phyloP scores from a whole-genome alignment of 441 rosid genomes.

The Populus hybrid region DNA sequence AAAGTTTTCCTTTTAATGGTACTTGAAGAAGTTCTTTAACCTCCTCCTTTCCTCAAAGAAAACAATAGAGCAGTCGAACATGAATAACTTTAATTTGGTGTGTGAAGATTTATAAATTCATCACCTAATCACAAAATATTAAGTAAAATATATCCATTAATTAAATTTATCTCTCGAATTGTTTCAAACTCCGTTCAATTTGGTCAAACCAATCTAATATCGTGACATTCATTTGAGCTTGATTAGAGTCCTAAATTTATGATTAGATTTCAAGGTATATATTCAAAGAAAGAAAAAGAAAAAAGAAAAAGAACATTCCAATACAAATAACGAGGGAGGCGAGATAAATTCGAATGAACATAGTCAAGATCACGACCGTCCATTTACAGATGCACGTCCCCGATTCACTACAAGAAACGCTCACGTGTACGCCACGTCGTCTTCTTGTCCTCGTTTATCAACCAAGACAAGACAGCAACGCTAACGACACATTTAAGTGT shows the following conservation, averaged over 20 bases:
- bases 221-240: neutral
- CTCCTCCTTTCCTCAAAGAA: too few relatives aligned
- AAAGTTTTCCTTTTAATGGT: too few relatives aligned
- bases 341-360: neutral
- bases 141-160: too few relatives aligned
- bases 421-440: slow-evolving; percentile 37
- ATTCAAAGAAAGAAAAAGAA: neutral
- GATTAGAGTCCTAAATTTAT: neutral
- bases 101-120: too few relatives aligned
- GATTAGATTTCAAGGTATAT: neutral
- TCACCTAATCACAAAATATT: too few relatives aligned
- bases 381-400: slow-evolving; percentile 26
- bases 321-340: too few relatives aligned
- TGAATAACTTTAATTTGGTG: too few relatives aligned
- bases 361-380: slow-evolving; percentile 15
- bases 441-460: slow-evolving; percentile 24
- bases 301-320: neutral
- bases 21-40: too few relatives aligned
- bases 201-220: too few relatives aligned
- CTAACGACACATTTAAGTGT: neutral
- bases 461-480: neutral
- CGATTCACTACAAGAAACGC: slow-evolving; percentile 15
- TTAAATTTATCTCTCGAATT: too few relatives aligned
- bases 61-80: too few relatives aligned
- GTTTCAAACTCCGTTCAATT: neutral